phyloP scores from a whole-genome alignment of 2,329 filamentous ascomycete genomes.

The Zymoseptoria brevis region DNA sequence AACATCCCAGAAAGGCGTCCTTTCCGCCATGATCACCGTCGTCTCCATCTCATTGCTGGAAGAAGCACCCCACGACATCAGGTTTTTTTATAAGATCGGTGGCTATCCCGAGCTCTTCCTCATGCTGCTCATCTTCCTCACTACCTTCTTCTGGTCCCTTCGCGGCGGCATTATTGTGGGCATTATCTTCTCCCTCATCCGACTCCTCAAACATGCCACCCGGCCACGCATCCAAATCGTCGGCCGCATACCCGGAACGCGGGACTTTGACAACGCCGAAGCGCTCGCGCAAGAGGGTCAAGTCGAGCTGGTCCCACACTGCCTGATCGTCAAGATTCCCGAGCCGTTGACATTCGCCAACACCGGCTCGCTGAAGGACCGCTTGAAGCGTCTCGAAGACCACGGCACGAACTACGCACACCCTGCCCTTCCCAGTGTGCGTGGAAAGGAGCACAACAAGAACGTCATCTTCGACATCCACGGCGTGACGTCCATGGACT shows the following conservation, averaged over 20 bases:
- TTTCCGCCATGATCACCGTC: conserved; percentile 89
- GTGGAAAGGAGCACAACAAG: conserved; percentile 70
- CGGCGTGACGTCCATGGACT: conserved; percentile 91
- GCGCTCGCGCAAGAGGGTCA: conserved; percentile 28
- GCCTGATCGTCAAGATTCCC: conserved; percentile 92
- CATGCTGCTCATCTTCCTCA: conserved; percentile 82
- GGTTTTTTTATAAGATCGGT: conserved; percentile 77
- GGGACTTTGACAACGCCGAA: conserved; percentile 76
- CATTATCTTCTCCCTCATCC: conserved; percentile 80
- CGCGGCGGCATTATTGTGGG: conserved; percentile 90
- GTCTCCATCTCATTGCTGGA: conserved; percentile 92
- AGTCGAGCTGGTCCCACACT: conserved; percentile 85
- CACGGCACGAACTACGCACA: conserved; percentile 83
- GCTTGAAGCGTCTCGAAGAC: conserved; percentile 73
- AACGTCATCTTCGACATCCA: conserved; percentile 97
- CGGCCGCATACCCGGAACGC: conserved; percentile 74
- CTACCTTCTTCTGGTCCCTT: conserved; percentile 92
- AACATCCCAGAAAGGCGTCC: conserved; percentile 67
- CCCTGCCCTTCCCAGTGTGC: conserved; percentile 73
- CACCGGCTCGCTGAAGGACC: conserved; percentile 76
- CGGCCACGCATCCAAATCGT: conserved; percentile 93
- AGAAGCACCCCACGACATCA: conserved; percentile 85
- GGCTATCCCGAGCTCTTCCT: conserved; percentile 80
- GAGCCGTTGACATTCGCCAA: conserved; percentile 96
- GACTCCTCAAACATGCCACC: conserved; percentile 83